Conservation (phyloP, 129 eudicot genomes). For the Smallanthus sonchifolius region DNA sequence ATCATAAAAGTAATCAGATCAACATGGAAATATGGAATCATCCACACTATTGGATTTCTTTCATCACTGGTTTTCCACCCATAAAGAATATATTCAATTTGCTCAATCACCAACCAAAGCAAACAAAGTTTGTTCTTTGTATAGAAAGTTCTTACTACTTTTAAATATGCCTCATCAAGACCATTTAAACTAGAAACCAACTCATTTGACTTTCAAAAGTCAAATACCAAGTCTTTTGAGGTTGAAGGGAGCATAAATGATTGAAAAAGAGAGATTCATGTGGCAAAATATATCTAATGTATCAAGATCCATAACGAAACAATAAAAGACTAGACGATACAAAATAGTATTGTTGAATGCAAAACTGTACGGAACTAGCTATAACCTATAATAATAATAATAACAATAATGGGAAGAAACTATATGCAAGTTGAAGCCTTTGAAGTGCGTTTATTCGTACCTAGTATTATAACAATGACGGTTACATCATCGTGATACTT, state of each 20-base stretch:
- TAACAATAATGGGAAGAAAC: constrained; percentile 12
- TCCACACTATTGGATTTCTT: constrained; percentile 3
- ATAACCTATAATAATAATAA: neutral
- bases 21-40: neutral
- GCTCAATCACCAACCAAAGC: constrained; percentile 18
- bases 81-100: constrained; percentile 30
- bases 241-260: neutral
- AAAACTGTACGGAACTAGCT: constrained; percentile 35
- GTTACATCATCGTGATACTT: constrained; percentile 94
- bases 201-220: neutral
- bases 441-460: constrained; percentile 76
- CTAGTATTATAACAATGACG: constrained; percentile 77
- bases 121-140: constrained; percentile 4
- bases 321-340: constrained; percentile 6
- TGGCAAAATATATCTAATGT: constrained; percentile 22
- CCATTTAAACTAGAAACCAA: neutral
- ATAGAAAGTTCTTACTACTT: constrained; percentile 15
- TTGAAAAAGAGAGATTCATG: neutral
- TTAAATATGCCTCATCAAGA: constrained; percentile 25
- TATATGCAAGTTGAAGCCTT: constrained; percentile 85
- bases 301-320: constrained; percentile 23
- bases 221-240: constrained; percentile 3
- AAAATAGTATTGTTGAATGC: constrained; percentile 16
- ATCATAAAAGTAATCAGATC: constrained; percentile 5
- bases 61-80: constrained; percentile 18